Evolutionary conservation across 2,329 filamentous ascomycete genomes (phyloP).

Genomic region (Microsporum ferrugineum): DNA sequence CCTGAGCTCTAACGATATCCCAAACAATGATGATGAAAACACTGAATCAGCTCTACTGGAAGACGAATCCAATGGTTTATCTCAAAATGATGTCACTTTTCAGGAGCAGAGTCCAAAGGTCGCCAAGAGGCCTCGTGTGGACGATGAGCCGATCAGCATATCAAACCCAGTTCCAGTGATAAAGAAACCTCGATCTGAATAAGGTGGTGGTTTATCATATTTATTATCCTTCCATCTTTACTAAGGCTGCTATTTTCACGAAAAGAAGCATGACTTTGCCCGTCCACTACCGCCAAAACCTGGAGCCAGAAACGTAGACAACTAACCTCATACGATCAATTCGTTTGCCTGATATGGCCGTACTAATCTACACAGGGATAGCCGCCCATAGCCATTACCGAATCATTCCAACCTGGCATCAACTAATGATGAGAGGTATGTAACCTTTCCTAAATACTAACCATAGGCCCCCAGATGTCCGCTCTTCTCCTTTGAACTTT

Average conservation of each 20-base stretch:
- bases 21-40: slow-evolving; percentile 27
- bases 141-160: slow-evolving; percentile 9
- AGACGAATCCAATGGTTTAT: neutral
- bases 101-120: slow-evolving; percentile 18
- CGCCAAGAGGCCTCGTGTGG: slow-evolving; percentile 11
- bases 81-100: slow-evolving; percentile 18
- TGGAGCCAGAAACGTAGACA: neutral
- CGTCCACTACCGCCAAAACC: neutral
- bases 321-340: neutral
- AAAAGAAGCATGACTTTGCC: neutral
- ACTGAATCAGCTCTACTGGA: slow-evolving; percentile 22
- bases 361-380: neutral
- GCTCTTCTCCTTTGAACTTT: neutral
- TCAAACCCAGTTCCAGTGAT: slow-evolving; percentile 4
- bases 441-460: neutral
- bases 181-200: slow-evolving; percentile 13
- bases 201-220: neutral
- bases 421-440: neutral
- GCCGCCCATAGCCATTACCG: neutral
- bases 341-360: neutral
- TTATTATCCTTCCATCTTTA: neutral
- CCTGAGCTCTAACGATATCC: slow-evolving; percentile 18
- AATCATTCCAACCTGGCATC: neutral
- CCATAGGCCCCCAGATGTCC: neutral
- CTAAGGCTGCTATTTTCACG: neutral